A percentile compares a stretch with the other conserved stretches of the same genome.
These are phyloP conservation scores for Lactarius psammicola DNA, from an alignment of 768 basidiomycete species.

Conservation along the genomic window DNA sequence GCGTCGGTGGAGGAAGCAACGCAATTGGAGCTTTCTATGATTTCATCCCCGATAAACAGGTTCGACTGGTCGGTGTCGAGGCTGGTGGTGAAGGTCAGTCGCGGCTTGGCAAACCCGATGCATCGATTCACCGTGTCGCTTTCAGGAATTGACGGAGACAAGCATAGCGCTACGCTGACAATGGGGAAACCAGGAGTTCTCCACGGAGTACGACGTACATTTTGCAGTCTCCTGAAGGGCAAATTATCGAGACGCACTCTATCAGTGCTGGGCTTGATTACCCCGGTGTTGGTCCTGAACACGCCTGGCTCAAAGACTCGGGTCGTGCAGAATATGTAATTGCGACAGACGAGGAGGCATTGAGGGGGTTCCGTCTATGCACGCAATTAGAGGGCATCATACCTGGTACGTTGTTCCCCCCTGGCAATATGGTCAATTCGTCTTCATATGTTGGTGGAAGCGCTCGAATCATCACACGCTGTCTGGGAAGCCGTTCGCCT, in stretches of 20 bases:
- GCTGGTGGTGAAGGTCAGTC: slow-evolving; percentile 90
- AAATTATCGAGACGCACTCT: slow-evolving; percentile 96
- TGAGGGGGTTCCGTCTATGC: slow-evolving; percentile 87
- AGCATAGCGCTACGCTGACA: slow-evolving; percentile 90
- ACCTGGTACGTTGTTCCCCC: slow-evolving; percentile 57
- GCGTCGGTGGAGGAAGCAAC: slow-evolving; percentile 97
- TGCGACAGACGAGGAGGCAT: slow-evolving; percentile 91
- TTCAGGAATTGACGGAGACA: slow-evolving; percentile 74
- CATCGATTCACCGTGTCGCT: background rate
- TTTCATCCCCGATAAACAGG: slow-evolving; percentile 85
- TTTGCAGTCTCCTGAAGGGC: slow-evolving; percentile 82
- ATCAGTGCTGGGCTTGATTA: slow-evolving; percentile 96
- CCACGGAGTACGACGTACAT: slow-evolving; percentile 97
- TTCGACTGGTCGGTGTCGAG: slow-evolving; percentile 90
- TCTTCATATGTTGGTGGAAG: slow-evolving; percentile 41
- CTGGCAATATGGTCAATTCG: slow-evolving; percentile 2
- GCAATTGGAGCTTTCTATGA: slow-evolving; percentile 98
- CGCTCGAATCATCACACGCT: slow-evolving; percentile 93
- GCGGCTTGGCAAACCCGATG: background rate
- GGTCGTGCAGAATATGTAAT: slow-evolving; percentile 90
- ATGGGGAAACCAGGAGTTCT: slow-evolving; percentile 92
- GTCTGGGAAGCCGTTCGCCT: slow-evolving; percentile 88
- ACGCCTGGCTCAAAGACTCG: slow-evolving; percentile 95
- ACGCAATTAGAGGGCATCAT: slow-evolving; percentile 97
- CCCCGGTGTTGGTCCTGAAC: slow-evolving; percentile 97